These are phyloP conservation scores for Ascoidea asiatica DNA, from an alignment of 805 yeast genomes.

Conservation along the genomic window DNA sequence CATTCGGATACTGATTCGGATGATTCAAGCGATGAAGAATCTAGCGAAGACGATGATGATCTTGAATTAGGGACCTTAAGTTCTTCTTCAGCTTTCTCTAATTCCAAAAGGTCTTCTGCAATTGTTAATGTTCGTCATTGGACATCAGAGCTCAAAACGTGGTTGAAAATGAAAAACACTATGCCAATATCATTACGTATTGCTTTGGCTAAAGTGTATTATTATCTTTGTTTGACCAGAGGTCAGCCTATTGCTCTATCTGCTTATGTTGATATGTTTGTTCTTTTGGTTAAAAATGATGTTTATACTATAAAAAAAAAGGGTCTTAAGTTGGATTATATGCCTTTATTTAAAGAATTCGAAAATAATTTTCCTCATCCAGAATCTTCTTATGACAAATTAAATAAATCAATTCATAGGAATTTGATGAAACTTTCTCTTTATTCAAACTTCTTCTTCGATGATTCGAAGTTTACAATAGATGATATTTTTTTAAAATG, in stretches of 20 bases:
- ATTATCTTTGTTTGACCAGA: conserved; percentile 53
- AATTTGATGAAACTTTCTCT: conserved; percentile 37
- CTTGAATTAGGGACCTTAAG: conserved; percentile 17
- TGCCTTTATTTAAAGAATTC: conserved; percentile 18
- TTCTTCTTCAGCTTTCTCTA: neutral
- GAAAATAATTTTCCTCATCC: conserved; percentile 29
- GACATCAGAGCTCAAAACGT: conserved; percentile 73
- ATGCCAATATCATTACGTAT: conserved; percentile 57
- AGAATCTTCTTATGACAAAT: conserved; percentile 30
- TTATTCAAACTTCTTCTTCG: conserved; percentile 41
- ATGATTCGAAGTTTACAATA: conserved; percentile 21
- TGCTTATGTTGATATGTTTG: conserved; percentile 50
- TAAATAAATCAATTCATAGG: conserved; percentile 26
- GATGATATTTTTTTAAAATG: conserved; percentile 37
- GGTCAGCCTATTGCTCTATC: conserved; percentile 55
- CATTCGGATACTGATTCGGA: conserved; percentile 15
- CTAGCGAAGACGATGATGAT: conserved; percentile 22
- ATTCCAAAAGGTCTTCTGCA: conserved; percentile 40
- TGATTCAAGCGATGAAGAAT: conserved; percentile 18
- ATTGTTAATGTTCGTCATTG: conserved; percentile 68
- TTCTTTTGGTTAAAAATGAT: conserved; percentile 32
- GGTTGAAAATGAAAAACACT: conserved; percentile 67
- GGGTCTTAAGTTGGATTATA: conserved; percentile 23
- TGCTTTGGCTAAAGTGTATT: conserved; percentile 54
- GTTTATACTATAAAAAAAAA: conserved; percentile 16